Evolutionary conservation across 2,329 filamentous ascomycete species (phyloP).

Genomic region (Xylaria polymorpha): DNA sequence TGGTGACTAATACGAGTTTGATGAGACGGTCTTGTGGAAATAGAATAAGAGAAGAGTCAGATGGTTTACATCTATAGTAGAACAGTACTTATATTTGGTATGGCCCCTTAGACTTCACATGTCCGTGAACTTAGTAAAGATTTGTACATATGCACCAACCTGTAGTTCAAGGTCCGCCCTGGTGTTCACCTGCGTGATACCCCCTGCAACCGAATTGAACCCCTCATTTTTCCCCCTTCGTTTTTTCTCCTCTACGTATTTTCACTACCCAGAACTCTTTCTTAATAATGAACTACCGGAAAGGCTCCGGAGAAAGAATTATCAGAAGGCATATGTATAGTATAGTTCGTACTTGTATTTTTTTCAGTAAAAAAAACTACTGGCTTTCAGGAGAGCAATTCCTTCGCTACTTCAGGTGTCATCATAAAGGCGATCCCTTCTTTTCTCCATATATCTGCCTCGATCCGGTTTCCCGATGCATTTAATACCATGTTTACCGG

Average conservation of each 20-base stretch:
- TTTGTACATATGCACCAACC: background rate
- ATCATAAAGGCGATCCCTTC: conserved; percentile 60
- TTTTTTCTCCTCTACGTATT: background rate
- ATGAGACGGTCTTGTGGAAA: background rate
- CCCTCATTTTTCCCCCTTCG: conserved; percentile 2
- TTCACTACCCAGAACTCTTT: background rate
- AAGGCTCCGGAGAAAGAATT: no score
- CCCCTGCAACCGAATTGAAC: conserved; percentile 2
- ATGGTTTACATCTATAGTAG: background rate
- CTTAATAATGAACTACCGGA: background rate
- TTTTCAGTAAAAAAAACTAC: background rate
- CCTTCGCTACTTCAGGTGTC: conserved; percentile 52
- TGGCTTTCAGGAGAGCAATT: conserved; percentile 47
- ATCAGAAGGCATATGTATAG: background rate
- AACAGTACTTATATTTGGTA: background rate
- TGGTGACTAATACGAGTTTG: background rate
- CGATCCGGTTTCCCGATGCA: conserved; percentile 56
- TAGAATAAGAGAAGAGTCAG: background rate
- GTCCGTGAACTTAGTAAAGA: background rate
- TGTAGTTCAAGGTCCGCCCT: background rate
- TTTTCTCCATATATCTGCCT: conserved; percentile 60
- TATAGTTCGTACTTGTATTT: background rate
- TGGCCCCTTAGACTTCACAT: background rate
- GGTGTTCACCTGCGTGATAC: background rate
- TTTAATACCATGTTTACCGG: conserved; percentile 61